Conservation (phyloP, 805 yeast genomes). For the Saturnispora diversa region DNA sequence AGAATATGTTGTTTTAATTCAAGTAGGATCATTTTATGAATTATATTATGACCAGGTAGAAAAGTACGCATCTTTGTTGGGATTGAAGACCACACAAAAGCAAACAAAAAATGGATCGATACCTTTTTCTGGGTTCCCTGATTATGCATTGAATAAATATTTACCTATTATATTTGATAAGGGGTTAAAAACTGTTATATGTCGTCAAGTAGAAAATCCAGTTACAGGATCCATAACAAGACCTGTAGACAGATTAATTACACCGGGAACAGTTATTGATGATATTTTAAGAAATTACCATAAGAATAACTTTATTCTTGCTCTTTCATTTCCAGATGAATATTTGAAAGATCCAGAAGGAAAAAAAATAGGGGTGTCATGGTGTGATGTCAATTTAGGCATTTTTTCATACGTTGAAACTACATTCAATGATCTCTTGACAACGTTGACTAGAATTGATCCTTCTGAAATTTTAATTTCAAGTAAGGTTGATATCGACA, state of each 20-base stretch:
- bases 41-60: constrained; percentile 86
- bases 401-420: constrained; percentile 63
- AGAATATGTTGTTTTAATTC: constrained; percentile 54
- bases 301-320: constrained; percentile 60
- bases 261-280: constrained; percentile 90
- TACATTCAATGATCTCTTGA: constrained; percentile 47
- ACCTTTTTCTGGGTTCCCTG: constrained; percentile 92
- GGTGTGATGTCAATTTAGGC: constrained; percentile 89
- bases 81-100: constrained; percentile 59
- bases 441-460: constrained; percentile 67
- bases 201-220: constrained; percentile 50
- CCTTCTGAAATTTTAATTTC: constrained; percentile 74
- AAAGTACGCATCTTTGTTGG: constrained; percentile 58
- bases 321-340: constrained; percentile 53
- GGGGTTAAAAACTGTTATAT: constrained; percentile 67
- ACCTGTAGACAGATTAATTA: constrained; percentile 68
- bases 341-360: constrained; percentile 31
- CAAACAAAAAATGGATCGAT: constrained; percentile 39
- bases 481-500: constrained; percentile 34
- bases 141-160: constrained; percentile 59
- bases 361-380: constrained; percentile 58
- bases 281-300: constrained; percentile 73
- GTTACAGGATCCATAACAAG: constrained; percentile 42
- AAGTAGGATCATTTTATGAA: constrained; percentile 84
- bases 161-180: constrained; percentile 62